A percentile compares a stretch with the other conserved stretches of the same genome.
Evolutionary conservation across 1,284 basidiomycete species (phyloP).

Genomic region (Trametes hirsuta): DNA sequence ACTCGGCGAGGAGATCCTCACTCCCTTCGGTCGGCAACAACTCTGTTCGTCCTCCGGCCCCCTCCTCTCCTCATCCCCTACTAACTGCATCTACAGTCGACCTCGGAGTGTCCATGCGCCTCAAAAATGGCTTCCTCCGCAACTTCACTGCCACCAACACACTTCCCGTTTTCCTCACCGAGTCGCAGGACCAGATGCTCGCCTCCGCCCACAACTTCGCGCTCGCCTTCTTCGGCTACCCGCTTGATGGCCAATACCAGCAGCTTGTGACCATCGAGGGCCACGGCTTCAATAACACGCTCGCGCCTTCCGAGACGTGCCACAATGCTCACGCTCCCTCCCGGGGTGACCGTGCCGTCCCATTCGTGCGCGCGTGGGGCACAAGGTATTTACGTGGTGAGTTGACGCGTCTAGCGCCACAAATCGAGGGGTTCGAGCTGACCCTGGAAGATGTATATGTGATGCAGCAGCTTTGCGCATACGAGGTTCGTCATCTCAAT

Average conservation of each 20-base stretch:
- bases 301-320: conserved; percentile 77
- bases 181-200: conserved; percentile 87
- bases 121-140: conserved; percentile 83
- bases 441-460: conserved; percentile 72
- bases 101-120: conserved; percentile 69
- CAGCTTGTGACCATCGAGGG: conserved; percentile 82
- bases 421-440: conserved; percentile 68
- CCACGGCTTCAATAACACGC: conserved; percentile 77
- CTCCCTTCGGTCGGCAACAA: conserved; percentile 83
- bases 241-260: conserved; percentile 76
- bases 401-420: conserved; percentile 56
- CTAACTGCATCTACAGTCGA: conserved; percentile 49
- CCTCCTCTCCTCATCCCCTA: not conserved
- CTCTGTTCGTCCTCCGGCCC: conserved; percentile 47
- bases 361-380: conserved; percentile 67
- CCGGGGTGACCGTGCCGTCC: conserved; percentile 58
- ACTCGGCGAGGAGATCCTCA: conserved; percentile 79
- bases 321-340: conserved; percentile 54
- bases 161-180: conserved; percentile 86
- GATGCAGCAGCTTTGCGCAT: conserved; percentile 82
- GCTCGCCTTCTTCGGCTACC: conserved; percentile 86
- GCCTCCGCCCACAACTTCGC: conserved; percentile 85
- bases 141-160: conserved; percentile 77
- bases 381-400: conserved; percentile 73
- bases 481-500: conserved; percentile 57